A percentile compares a stretch with the other conserved stretches of the same genome.
Evolutionary conservation across 768 basidiomycete genomes (phyloP).

Genomic region (Cyclocybe aegerita): DNA sequence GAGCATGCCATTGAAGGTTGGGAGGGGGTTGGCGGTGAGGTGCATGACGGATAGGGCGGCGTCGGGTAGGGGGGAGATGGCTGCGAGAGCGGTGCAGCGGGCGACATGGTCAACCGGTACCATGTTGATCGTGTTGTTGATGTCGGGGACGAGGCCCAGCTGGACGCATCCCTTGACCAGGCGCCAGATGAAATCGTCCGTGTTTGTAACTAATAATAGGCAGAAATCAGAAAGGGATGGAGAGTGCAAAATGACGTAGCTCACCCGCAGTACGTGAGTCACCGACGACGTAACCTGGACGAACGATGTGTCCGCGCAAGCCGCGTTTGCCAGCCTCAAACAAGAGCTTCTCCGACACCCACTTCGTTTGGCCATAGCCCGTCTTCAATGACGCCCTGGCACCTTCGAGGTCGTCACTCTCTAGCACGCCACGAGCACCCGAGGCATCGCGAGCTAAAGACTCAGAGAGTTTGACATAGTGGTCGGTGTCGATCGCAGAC

Average conservation of each 20-base stretch:
- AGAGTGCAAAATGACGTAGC: constrained; percentile 18
- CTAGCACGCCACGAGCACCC: constrained; percentile 70
- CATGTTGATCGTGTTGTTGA: constrained; percentile 98
- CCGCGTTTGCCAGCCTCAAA: constrained; percentile 90
- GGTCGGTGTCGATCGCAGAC: constrained; percentile 88
- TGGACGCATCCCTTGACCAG: constrained; percentile 98
- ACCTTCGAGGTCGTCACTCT: constrained; percentile 87
- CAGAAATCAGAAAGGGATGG: constrained; percentile 1
- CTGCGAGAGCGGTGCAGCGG: constrained; percentile 71
- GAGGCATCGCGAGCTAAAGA: constrained; percentile 42
- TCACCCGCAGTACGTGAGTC: constrained; percentile 84
- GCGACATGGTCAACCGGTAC: constrained; percentile 98
- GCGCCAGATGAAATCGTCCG: constrained; percentile 98
- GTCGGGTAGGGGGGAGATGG: constrained; percentile 54
- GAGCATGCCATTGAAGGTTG: constrained; percentile 88
- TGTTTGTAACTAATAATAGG: constrained; percentile 78
- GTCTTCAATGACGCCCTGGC: constrained; percentile 74
- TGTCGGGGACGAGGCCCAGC: constrained; percentile 94
- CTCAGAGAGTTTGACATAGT: constrained; percentile 88
- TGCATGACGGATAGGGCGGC: constrained; percentile 66
- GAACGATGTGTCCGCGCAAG: constrained; percentile 79
- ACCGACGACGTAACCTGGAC: constrained; percentile 96
- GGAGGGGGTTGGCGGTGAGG: constrained; percentile 81
- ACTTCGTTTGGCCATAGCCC: constrained; percentile 97
- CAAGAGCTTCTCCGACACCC: constrained; percentile 95